Evolutionary conservation across 2,329 filamentous ascomycete genomes (phyloP).

Genomic region (Fusarium sp.): DNA sequence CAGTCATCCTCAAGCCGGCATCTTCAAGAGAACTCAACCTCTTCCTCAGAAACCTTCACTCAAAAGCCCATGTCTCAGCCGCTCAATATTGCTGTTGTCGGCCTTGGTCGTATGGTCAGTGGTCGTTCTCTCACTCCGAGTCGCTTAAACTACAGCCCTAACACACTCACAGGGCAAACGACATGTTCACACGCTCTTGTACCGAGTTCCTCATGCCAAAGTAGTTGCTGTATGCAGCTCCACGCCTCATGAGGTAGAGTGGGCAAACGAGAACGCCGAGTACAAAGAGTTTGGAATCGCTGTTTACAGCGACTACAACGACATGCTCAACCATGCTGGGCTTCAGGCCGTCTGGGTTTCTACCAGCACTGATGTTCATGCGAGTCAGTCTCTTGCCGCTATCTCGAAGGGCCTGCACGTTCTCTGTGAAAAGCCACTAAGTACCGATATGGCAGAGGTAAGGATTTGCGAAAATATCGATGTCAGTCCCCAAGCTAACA

Average conservation of each 20-base stretch:
- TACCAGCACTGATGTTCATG: slow-evolving; percentile 30
- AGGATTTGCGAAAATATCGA: too few relatives aligned
- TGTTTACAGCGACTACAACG: slow-evolving; percentile 25
- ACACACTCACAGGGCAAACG: slow-evolving; percentile 22
- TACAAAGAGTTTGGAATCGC: slow-evolving; percentile 25
- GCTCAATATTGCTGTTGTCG: slow-evolving; percentile 32
- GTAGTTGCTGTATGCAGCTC: slow-evolving; percentile 31
- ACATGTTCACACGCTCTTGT: slow-evolving; percentile 25
- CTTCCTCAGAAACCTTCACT: accelerated
- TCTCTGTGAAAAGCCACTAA: slow-evolving; percentile 38
- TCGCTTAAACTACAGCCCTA: background rate
- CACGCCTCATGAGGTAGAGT: slow-evolving; percentile 13
- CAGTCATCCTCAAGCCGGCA: background rate
- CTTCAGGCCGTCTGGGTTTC: slow-evolving; percentile 36
- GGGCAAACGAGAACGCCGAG: slow-evolving; percentile 22
- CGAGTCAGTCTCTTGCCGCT: slow-evolving; percentile 22
- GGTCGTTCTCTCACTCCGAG: background rate
- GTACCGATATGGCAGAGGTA: slow-evolving; percentile 59
- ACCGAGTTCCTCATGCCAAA: slow-evolving; percentile 28
- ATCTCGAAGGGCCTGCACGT: slow-evolving; percentile 29
- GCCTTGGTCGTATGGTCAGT: slow-evolving; percentile 34
- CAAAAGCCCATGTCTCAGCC: slow-evolving; percentile 3
- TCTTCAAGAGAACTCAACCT: background rate
- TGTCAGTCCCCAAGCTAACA: too few relatives aligned
- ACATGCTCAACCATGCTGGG: slow-evolving; percentile 29